Percentiles rank a stretch among this genome's conserved stretches.
These are phyloP conservation scores for Nepenthes gracilis DNA, from an alignment of 148 eudicot genomes.

Conservation along the genomic window DNA sequence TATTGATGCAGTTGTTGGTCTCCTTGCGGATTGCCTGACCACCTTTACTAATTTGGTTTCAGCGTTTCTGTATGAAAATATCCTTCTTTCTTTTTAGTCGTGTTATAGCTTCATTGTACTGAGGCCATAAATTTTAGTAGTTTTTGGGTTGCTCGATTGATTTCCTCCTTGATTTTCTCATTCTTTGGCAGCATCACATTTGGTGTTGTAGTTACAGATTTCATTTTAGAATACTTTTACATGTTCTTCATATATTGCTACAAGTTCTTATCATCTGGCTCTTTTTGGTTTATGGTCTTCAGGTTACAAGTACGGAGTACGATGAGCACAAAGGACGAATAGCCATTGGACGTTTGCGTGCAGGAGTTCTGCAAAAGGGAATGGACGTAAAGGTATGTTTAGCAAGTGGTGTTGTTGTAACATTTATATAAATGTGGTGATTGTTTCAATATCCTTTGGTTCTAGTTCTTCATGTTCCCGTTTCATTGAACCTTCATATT, in stretches of 20 bases:
- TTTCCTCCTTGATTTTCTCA: too few species aligned
- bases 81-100: too few species aligned
- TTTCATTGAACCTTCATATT: background rate
- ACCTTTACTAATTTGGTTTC: too few species aligned
- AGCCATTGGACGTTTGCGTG: slow-evolving; percentile 95
- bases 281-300: slow-evolving; percentile 5
- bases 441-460: background rate
- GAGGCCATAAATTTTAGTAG: too few species aligned
- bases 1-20: too few species aligned
- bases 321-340: slow-evolving; percentile 97
- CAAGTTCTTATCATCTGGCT: background rate
- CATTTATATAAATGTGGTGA: background rate
- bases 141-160: too few species aligned
- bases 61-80: too few species aligned
- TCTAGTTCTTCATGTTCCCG: background rate
- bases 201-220: too few species aligned
- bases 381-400: slow-evolving; percentile 73
- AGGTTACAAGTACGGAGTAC: slow-evolving; percentile 86
- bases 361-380: slow-evolving; percentile 75
- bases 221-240: background rate
- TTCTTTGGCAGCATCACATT: too few species aligned
- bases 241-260: background rate
- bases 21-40: too few species aligned
- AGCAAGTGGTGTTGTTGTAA: background rate
- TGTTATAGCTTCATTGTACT: too few species aligned